Conservation (phyloP, 139 green algal species). For the Micractinium sp. region DNA sequence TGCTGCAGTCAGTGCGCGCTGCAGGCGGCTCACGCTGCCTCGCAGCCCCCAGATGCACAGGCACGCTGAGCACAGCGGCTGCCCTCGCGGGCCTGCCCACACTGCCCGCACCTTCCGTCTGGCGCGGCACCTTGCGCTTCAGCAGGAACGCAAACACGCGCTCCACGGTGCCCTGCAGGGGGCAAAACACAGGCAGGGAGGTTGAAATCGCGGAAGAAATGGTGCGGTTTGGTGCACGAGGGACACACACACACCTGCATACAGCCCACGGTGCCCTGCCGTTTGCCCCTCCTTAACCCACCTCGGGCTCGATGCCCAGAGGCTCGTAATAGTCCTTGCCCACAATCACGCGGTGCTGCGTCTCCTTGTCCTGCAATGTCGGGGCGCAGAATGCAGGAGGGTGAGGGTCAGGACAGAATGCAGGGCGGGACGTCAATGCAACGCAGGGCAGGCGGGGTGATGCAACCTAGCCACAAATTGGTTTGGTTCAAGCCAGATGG, state of each 20-base stretch:
- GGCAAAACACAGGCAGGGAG: neutral
- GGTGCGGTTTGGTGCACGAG: too few species aligned
- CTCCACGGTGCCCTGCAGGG: slow-evolving; percentile 61
- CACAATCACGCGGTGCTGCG: slow-evolving; percentile 74
- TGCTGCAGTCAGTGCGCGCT: too few species aligned
- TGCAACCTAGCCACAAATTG: too few species aligned
- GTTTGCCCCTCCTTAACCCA: neutral
- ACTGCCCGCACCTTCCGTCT: slow-evolving; percentile 52
- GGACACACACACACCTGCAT: too few species aligned
- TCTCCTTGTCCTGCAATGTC: slow-evolving; percentile 61
- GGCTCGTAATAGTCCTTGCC: slow-evolving; percentile 77
- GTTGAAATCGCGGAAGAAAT: too few species aligned
- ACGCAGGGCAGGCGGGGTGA: too few species aligned
- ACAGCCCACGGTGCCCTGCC: too few species aligned
- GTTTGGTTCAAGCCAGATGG: too few species aligned
- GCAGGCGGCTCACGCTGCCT: neutral
- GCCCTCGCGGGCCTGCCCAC: neutral
- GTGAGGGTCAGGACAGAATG: neutral
- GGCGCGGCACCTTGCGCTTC: slow-evolving; percentile 46
- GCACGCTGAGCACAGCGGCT: neutral
- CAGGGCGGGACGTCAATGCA: too few species aligned
- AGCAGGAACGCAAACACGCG: slow-evolving; percentile 72
- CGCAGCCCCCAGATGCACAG: neutral
- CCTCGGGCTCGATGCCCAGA: slow-evolving; percentile 44
- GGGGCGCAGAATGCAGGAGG: neutral